These are phyloP conservation scores for Vigna trinervia DNA, from an alignment of 306 rosid species.

Conservation along the genomic window DNA sequence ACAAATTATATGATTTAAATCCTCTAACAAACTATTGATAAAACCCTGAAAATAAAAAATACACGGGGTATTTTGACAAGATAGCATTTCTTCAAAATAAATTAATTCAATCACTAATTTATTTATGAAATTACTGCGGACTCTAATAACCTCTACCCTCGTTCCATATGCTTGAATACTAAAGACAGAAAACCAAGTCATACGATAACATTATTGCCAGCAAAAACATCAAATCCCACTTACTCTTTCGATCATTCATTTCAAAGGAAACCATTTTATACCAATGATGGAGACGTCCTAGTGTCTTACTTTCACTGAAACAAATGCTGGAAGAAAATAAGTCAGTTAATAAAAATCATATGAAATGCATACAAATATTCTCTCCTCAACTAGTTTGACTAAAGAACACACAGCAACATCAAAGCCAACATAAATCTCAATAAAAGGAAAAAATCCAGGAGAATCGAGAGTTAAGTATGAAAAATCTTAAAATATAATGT, in stretches of 20 bases:
- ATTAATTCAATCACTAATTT: not conserved
- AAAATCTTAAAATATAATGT: not conserved
- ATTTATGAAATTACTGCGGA: not conserved
- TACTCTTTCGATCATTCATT: slow-evolving; percentile 96
- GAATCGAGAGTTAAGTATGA: not conserved
- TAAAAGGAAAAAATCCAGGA: not conserved
- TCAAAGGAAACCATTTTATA: slow-evolving; percentile 82
- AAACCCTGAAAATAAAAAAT: slow-evolving; percentile 25
- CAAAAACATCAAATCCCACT: slow-evolving; percentile 42
- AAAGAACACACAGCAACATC: not conserved
- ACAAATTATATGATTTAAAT: not conserved
- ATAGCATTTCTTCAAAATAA: slow-evolving; percentile 3
- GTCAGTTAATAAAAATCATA: slow-evolving; percentile 33
- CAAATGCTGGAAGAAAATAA: slow-evolving; percentile 27
- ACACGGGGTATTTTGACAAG: slow-evolving; percentile 7
- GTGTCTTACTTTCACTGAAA: slow-evolving; percentile 54
- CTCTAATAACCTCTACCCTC: not conserved
- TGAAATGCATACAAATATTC: slow-evolving; percentile 19
- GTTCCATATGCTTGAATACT: not conserved
- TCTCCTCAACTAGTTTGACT: not conserved
- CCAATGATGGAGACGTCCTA: slow-evolving; percentile 43
- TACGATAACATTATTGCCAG: not conserved
- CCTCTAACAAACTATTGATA: not conserved
- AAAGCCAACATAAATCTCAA: slow-evolving; percentile 9
- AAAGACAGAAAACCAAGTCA: not conserved